Conservation (phyloP, 1,139 yeast species). For the Zhuliangozyma blackwelliae region DNA sequence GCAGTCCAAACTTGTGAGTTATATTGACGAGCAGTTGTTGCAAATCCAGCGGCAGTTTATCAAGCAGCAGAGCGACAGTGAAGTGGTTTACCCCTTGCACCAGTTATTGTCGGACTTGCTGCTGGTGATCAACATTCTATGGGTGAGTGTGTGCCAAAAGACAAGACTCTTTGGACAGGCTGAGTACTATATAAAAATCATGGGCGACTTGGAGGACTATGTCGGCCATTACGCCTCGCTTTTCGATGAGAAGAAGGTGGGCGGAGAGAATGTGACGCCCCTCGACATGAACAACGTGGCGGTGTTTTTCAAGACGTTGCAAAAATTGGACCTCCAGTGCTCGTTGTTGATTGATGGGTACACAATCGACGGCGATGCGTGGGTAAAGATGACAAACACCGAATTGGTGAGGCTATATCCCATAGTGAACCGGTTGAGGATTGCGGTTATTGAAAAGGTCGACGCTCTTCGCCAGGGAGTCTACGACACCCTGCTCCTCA, state of each 20-base stretch:
- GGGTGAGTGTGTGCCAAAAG: conserved; percentile 44
- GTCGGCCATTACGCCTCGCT: conserved; percentile 36
- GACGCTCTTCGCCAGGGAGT: conserved; percentile 12
- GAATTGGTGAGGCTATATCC: conserved; percentile 46
- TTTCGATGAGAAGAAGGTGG: conserved; percentile 4
- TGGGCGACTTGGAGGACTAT: conserved; percentile 68
- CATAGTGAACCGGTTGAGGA: conserved; percentile 42
- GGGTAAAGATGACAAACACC: conserved; percentile 27
- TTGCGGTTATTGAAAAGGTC: conserved; percentile 25
- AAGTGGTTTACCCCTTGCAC: conserved; percentile 26
- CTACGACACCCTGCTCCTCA: conserved; percentile 14
- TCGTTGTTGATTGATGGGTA: conserved; percentile 41
- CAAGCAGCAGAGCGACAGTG: conserved; percentile 47
- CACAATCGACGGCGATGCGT: conserved; percentile 4
- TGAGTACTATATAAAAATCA: conserved; percentile 54
- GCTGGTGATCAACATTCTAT: conserved; percentile 47
- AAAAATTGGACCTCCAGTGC: conserved; percentile 39
- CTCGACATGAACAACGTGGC: conserved; percentile 15
- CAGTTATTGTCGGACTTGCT: conserved; percentile 44
- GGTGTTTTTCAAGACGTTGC: conserved; percentile 35
- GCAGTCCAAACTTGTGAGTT: conserved; percentile 57
- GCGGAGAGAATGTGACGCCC: not conserved
- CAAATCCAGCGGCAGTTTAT: conserved; percentile 61
- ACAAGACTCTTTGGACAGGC: conserved; percentile 48
- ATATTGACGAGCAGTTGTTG: conserved; percentile 56